Evolutionary conservation across 345 rosid species (phyloP).

Genomic region (Populus pruinosa): DNA sequence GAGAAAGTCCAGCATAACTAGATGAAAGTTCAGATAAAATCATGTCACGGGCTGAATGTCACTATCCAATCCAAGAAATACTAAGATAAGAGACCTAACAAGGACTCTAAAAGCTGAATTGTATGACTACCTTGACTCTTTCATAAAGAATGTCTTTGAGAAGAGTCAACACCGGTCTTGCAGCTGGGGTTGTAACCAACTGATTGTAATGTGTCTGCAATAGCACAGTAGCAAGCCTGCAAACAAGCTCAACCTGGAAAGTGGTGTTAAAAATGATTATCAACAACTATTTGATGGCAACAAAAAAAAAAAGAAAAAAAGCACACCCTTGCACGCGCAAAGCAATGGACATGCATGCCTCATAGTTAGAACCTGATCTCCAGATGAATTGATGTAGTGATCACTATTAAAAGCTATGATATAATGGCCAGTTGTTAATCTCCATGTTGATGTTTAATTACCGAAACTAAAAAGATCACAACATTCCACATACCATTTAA

Average conservation of each 20-base stretch:
- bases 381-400: neutral
- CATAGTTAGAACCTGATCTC: neutral
- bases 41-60: neutral
- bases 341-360: neutral
- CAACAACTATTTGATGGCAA: neutral
- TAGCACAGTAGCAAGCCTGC: slow-evolving; percentile 65
- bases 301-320: neutral
- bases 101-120: neutral
- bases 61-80: neutral
- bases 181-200: slow-evolving; percentile 72
- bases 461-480: neutral
- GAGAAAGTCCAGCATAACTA: neutral
- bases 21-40: neutral
- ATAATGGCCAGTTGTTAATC: no score
- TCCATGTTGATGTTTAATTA: neutral
- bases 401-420: neutral
- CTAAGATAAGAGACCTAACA: neutral
- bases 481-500: neutral
- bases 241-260: slow-evolving; percentile 77
- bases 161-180: slow-evolving; percentile 64
- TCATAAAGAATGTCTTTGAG: slow-evolving; percentile 67
- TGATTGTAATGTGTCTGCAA: slow-evolving; percentile 79
- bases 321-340: neutral
- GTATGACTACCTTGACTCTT: slow-evolving; percentile 62
- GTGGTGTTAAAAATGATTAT: neutral